These are phyloP conservation scores for Phytophthora megakarya DNA, from an alignment of 352 stramenopile species.

Conservation along the genomic window DNA sequence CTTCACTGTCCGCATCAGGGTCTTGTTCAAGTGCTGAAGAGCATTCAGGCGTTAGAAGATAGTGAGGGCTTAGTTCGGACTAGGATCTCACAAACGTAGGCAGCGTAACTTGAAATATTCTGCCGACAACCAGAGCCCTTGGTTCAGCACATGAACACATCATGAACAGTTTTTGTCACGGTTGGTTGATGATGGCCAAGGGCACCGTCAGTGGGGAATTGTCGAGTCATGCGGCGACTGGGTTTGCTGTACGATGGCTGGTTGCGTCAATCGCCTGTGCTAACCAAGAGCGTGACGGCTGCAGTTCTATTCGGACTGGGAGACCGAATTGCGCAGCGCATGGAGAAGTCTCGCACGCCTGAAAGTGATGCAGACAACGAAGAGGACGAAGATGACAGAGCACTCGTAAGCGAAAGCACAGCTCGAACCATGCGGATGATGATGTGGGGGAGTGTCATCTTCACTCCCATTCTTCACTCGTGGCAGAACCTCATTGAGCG, in stretches of 20 bases:
- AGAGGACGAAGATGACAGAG: constrained; percentile 12
- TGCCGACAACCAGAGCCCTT: background rate
- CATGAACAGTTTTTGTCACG: constrained; percentile 8
- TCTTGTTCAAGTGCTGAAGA: no score
- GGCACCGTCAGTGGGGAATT: constrained; percentile 14
- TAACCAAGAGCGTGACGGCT: constrained; percentile 65
- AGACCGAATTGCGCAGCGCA: constrained; percentile 55
- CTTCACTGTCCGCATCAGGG: no score
- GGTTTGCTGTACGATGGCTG: constrained; percentile 47
- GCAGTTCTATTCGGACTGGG: constrained; percentile 56
- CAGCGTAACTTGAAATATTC: background rate
- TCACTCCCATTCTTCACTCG: constrained; percentile 82
- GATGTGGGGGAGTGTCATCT: constrained; percentile 82
- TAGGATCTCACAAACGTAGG: constrained; percentile 1
- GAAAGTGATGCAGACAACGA: background rate
- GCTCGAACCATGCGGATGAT: constrained; percentile 73
- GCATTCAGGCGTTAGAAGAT: no score
- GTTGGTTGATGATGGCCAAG: constrained; percentile 16
- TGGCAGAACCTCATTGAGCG: constrained; percentile 86
- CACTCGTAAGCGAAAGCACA: constrained; percentile 25
- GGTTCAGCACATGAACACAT: constrained; percentile 14
- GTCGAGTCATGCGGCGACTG: constrained; percentile 33
- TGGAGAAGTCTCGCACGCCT: constrained; percentile 30
- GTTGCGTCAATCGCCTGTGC: constrained; percentile 48
- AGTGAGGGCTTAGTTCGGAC: no score